phyloP scores from a whole-genome alignment of 164 flowering plant species.

The Stephania japonica region DNA sequence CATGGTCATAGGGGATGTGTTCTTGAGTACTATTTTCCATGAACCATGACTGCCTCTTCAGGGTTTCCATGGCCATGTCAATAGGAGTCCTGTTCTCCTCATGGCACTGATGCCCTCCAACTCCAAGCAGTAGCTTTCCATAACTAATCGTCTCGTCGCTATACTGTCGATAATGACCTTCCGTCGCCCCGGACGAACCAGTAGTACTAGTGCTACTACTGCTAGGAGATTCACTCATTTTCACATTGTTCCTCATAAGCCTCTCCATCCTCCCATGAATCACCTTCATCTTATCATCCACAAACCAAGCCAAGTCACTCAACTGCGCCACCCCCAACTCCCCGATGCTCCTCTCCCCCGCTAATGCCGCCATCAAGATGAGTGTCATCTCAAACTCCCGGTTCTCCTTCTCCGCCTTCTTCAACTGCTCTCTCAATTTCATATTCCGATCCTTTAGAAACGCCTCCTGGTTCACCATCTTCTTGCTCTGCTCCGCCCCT shows the following conservation, averaged over 20 bases:
- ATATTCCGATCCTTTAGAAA: constrained; percentile 42
- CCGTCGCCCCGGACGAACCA: neutral
- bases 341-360: constrained; percentile 27
- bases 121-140: neutral
- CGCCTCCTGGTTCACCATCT: constrained; percentile 63
- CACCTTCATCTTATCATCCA: constrained; percentile 38
- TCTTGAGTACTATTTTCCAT: neutral
- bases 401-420: constrained; percentile 42
- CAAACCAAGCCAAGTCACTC: constrained; percentile 39
- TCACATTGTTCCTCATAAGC: neutral
- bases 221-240: too few relatives aligned
- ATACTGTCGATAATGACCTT: neutral
- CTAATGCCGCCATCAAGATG: constrained; percentile 37
- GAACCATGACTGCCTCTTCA: neutral
- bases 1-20: neutral
- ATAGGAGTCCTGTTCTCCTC: neutral
- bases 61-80: neutral
- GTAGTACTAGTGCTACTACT: too few relatives aligned
- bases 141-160: neutral
- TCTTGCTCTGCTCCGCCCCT: constrained; percentile 63
- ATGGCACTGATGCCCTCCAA: neutral
- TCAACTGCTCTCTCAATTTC: constrained; percentile 44
- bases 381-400: constrained; percentile 34
- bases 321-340: constrained; percentile 26
- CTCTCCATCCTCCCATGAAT: constrained; percentile 22